These are phyloP conservation scores for Triticum dicoccoides DNA, from an alignment of 176 grass and related monocot species.

Conservation along the genomic window DNA sequence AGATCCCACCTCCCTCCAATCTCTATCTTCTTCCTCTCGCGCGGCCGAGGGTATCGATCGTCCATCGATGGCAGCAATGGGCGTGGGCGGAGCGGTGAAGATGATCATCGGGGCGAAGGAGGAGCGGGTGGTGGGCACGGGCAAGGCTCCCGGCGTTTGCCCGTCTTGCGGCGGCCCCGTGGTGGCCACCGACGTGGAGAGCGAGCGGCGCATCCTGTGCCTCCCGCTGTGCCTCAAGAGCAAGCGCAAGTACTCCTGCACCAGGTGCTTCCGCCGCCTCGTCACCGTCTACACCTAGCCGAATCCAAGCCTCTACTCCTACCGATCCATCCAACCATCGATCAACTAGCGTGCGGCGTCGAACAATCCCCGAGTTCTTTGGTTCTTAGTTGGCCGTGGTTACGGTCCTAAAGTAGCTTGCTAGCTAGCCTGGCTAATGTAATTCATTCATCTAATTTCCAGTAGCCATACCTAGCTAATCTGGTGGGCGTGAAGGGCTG, in stretches of 20 bases:
- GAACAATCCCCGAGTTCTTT: not conserved
- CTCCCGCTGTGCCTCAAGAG: conserved; percentile 72
- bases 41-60: not conserved
- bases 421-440: too few relatives aligned
- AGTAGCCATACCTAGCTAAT: too few relatives aligned
- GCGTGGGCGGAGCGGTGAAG: conserved; percentile 2
- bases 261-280: conserved; percentile 62
- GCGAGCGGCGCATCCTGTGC: conserved; percentile 51
- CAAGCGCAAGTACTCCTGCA: conserved; percentile 81
- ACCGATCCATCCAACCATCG: not conserved
- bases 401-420: not conserved
- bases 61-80: not conserved
- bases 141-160: conserved; percentile 70
- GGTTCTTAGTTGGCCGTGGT: not conserved
- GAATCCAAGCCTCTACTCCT: too few relatives aligned
- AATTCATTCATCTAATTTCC: too few relatives aligned
- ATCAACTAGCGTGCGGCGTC: not conserved
- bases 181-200: conserved; percentile 71
- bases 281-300: conserved; percentile 46
- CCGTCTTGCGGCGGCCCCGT: conserved; percentile 70
- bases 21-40: not conserved
- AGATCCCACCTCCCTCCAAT: not conserved
- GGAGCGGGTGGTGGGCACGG: conserved; percentile 57
- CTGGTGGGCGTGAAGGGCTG: too few relatives aligned
- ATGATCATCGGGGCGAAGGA: conserved; percentile 47